Evolutionary conservation across 176 grass and related monocot genomes (phyloP).

Genomic region (Aegilops bicornis): DNA sequence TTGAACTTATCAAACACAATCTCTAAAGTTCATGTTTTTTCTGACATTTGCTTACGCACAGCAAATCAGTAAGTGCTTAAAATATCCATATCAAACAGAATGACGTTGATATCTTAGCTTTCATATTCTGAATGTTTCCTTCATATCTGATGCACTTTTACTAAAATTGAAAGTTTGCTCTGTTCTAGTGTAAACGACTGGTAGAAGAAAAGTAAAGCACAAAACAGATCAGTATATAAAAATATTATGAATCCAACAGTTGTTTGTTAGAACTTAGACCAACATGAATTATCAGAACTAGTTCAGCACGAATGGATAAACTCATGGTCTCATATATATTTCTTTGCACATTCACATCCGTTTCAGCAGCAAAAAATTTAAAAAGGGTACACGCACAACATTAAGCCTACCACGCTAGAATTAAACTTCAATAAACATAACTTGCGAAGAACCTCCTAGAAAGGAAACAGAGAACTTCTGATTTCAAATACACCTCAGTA

Average conservation of each 20-base stretch:
- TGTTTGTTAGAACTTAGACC: not conserved
- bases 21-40: not conserved
- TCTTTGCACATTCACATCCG: not conserved
- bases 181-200: not conserved
- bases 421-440: not conserved
- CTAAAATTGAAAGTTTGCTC: not conserved
- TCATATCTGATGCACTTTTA: not conserved
- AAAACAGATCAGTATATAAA: not conserved
- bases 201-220: not conserved
- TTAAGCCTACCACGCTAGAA: not conserved
- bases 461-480: not conserved
- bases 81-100: conserved; percentile 16
- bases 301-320: not conserved
- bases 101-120: not conserved
- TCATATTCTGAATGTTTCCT: not conserved
- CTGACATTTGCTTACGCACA: not conserved
- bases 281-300: not conserved
- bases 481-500: conserved; percentile 16
- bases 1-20: not conserved
- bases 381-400: not conserved
- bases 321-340: not conserved
- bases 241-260: not conserved
- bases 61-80: not conserved
- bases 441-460: not conserved
- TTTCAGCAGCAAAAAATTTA: not conserved